Conservation (phyloP, 805 yeast genomes). For the Candida ipomoeae region DNA sequence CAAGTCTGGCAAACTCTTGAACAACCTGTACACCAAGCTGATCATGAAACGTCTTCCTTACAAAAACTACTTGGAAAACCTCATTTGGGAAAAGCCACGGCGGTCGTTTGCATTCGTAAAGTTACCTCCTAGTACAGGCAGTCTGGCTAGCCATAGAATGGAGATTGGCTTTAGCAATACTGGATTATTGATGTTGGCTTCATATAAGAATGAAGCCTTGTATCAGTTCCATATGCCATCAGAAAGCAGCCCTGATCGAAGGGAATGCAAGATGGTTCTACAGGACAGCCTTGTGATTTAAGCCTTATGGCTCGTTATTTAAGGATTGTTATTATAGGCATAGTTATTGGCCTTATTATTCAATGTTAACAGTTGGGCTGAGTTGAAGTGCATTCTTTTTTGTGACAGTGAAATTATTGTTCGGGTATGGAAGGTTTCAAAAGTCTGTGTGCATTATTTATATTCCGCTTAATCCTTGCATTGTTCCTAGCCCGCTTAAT, state of each 20-base stretch:
- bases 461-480: neutral
- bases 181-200: conserved; percentile 32
- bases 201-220: conserved; percentile 35
- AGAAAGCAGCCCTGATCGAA: conserved; percentile 21
- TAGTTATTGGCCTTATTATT: too few relatives aligned
- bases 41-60: conserved; percentile 39
- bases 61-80: conserved; percentile 36
- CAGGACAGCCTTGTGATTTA: conserved; percentile 20
- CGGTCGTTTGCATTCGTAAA: conserved; percentile 41
- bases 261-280: conserved; percentile 29
- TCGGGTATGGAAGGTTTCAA: neutral
- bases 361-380: too few relatives aligned
- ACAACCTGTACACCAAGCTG: conserved; percentile 35
- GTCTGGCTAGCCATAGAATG: conserved; percentile 17
- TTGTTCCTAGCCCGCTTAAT: neutral
- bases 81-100: conserved; percentile 41
- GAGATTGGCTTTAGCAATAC: conserved; percentile 36
- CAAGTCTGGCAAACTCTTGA: conserved; percentile 27
- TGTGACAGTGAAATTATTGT: neutral
- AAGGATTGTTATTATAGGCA: too few relatives aligned
- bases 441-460: neutral
- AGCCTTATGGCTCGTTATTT: neutral
- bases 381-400: too few relatives aligned
- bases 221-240: conserved; percentile 36
- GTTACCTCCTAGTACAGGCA: conserved; percentile 24